These are phyloP conservation scores for Quercus gilva DNA, from an alignment of 306 rosid genomes.

Conservation along the genomic window DNA sequence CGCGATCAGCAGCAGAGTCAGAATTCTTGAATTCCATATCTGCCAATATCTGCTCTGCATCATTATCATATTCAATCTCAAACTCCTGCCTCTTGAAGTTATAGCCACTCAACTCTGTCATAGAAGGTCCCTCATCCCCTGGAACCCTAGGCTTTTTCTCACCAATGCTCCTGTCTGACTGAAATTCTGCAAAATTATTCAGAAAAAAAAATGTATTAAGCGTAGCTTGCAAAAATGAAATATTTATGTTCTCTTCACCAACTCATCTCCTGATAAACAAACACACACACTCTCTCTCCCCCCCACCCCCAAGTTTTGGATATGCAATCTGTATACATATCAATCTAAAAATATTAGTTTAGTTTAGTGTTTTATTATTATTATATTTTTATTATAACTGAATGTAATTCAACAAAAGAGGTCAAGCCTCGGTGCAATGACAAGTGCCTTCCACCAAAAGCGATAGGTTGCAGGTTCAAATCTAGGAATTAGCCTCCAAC, in stretches of 20 bases:
- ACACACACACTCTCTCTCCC: too few relatives aligned
- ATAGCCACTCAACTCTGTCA: slow-evolving; percentile 76
- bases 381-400: not conserved
- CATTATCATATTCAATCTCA: slow-evolving; percentile 83
- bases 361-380: not conserved
- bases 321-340: not conserved
- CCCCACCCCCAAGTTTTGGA: too few relatives aligned
- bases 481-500: too few relatives aligned
- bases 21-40: slow-evolving; percentile 86
- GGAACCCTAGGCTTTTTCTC: slow-evolving; percentile 70
- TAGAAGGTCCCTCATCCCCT: slow-evolving; percentile 63
- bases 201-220: slow-evolving; percentile 8
- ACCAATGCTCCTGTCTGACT: slow-evolving; percentile 63
- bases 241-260: not conserved
- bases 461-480: too few relatives aligned
- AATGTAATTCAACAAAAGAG: not conserved
- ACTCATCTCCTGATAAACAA: not conserved
- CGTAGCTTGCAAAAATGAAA: not conserved
- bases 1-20: slow-evolving; percentile 59
- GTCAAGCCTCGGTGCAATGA: too few relatives aligned
- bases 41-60: slow-evolving; percentile 85
- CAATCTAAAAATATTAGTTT: not conserved
- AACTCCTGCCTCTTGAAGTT: slow-evolving; percentile 83
- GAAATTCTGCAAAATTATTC: slow-evolving; percentile 43
- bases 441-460: too few relatives aligned